Percentiles rank a stretch among this genome's conserved stretches.
Conservation (phyloP, 768 basidiomycete genomes). For the Exidia glandulosa region DNA sequence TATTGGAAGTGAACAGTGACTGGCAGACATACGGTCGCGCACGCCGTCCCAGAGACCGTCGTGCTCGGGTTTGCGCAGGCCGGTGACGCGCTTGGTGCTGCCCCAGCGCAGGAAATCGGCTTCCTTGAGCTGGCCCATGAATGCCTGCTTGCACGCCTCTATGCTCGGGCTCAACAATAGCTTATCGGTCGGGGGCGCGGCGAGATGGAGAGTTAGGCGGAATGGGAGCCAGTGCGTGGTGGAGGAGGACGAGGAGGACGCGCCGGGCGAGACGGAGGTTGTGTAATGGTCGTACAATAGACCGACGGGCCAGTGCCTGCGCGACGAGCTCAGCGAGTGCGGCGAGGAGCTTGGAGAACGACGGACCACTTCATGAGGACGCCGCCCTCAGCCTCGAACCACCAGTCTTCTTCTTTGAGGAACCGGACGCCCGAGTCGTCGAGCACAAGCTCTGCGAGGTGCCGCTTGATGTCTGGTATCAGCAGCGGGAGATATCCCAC, state of each 20-base stretch:
- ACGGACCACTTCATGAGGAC: constrained; percentile 78
- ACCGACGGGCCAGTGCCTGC: constrained; percentile 97
- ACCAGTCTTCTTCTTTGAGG: constrained; percentile 87
- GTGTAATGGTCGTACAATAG: constrained; percentile 82
- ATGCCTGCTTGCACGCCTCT: constrained; percentile 86
- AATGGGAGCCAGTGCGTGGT: constrained; percentile 43
- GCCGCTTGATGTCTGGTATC: constrained; percentile 77
- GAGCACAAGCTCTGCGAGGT: constrained; percentile 85
- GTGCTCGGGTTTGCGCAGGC: constrained; percentile 81
- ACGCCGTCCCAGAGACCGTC: constrained; percentile 97
- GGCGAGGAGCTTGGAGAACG: not conserved
- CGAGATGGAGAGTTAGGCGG: constrained; percentile 77
- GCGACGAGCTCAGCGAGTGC: not conserved
- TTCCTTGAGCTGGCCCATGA: constrained; percentile 93
- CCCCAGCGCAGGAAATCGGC: constrained; percentile 97
- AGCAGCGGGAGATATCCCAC: constrained; percentile 89
- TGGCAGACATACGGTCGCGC: constrained; percentile 66
- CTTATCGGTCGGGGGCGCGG: constrained; percentile 78
- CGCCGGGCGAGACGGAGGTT: constrained; percentile 38
- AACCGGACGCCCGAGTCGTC: constrained; percentile 69
- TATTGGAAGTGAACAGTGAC: not conserved
- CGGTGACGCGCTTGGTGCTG: constrained; percentile 87
- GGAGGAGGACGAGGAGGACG: constrained; percentile 28
- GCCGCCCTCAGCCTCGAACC: constrained; percentile 90
- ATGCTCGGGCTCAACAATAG: constrained; percentile 68